Conservation (phyloP, 2,329 filamentous ascomycete genomes). For the Fusarium coicis region DNA sequence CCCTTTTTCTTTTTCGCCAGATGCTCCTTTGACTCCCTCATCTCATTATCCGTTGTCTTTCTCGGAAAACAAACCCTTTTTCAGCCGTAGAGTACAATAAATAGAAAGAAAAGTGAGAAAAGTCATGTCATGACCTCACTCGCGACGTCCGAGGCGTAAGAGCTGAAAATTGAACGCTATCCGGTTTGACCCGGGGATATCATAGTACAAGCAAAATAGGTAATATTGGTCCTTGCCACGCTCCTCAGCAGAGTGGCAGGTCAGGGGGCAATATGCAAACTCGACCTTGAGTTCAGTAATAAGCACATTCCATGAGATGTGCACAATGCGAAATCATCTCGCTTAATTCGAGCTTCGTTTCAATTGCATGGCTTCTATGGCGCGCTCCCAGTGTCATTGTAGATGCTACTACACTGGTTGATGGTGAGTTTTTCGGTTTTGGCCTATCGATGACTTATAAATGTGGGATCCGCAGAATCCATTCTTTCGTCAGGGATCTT, state of each 20-base stretch:
- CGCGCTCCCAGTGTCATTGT: background rate
- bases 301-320: conserved; percentile 2
- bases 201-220: conserved; percentile 35
- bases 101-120: conserved; percentile 12
- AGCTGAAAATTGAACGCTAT: conserved; percentile 31
- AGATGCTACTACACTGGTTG: background rate
- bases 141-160: background rate
- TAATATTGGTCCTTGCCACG: conserved; percentile 10
- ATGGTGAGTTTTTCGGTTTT: background rate
- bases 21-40: conserved; percentile 28
- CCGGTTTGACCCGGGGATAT: conserved; percentile 36
- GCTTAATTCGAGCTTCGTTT: background rate
- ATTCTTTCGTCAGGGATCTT: conserved; percentile 4
- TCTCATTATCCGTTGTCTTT: conserved; percentile 4
- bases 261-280: conserved; percentile 1
- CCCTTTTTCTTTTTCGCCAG: conserved; percentile 15
- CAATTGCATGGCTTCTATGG: background rate
- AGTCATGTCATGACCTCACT: background rate
- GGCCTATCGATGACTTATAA: background rate
- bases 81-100: conserved; percentile 7
- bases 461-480: background rate
- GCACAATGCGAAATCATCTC: background rate
- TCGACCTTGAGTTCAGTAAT: background rate
- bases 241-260: conserved; percentile 1
- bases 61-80: conserved; percentile 10